Percentiles rank a stretch among this genome's conserved stretches.
These are phyloP conservation scores for Juglanconis oblonga DNA, from an alignment of 2,329 filamentous ascomycete genomes.

Conservation along the genomic window DNA sequence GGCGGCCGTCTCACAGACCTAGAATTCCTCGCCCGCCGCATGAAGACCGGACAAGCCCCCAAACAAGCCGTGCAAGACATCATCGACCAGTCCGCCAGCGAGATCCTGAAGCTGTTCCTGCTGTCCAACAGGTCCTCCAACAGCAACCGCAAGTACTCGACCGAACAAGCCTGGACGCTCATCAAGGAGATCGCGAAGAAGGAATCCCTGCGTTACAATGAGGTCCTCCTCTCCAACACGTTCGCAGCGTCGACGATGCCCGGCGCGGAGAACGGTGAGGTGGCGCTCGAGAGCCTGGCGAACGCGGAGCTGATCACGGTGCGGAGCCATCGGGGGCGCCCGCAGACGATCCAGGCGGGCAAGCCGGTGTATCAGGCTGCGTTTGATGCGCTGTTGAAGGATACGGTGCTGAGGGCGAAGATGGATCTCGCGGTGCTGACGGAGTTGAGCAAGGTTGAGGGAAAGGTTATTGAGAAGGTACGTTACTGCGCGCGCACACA, in stretches of 20 bases:
- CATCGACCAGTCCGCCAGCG: constrained; percentile 80
- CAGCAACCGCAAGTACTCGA: constrained; percentile 65
- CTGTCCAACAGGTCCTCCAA: constrained; percentile 51
- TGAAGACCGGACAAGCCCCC: constrained; percentile 83
- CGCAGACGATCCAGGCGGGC: constrained; percentile 72
- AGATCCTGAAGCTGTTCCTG: constrained; percentile 92
- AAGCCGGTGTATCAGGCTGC: constrained; percentile 85
- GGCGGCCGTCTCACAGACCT: constrained; percentile 94
- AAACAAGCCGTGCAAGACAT: constrained; percentile 81
- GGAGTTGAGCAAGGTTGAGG: constrained; percentile 70
- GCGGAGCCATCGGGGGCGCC: constrained; percentile 69
- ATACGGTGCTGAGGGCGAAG: constrained; percentile 69
- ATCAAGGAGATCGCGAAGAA: constrained; percentile 73
- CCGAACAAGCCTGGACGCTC: constrained; percentile 86
- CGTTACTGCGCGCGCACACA: not conserved
- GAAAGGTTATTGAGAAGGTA: constrained; percentile 66
- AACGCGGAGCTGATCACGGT: constrained; percentile 84
- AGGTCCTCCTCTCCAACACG: constrained; percentile 72
- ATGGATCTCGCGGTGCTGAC: constrained; percentile 70
- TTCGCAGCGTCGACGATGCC: constrained; percentile 59
- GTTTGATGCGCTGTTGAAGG: constrained; percentile 68
- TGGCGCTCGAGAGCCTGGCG: constrained; percentile 74
- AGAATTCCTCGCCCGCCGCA: constrained; percentile 85
- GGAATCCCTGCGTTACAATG: constrained; percentile 75
- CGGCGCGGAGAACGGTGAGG: constrained; percentile 61